Evolutionary conservation across 106 monocot species (phyloP).

Genomic region (Platanthera zijinensis): DNA sequence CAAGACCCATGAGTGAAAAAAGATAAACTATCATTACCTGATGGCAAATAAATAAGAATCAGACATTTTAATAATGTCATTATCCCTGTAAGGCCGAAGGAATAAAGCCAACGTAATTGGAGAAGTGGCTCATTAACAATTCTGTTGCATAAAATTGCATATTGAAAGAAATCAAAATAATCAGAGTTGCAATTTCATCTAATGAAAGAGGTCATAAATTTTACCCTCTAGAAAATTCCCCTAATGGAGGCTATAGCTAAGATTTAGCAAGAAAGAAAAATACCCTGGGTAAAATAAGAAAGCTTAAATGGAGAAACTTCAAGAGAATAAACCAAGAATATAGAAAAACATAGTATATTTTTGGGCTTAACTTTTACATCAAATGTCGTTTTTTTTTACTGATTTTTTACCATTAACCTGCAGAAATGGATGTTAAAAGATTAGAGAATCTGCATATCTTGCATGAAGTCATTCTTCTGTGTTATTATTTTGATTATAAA

Average conservation of each 20-base stretch:
- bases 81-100: background rate
- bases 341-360: background rate
- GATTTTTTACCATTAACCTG: background rate
- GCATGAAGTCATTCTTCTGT: no score
- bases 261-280: background rate
- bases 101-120: background rate
- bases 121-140: background rate
- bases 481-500: no score
- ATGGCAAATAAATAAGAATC: constrained; percentile 16
- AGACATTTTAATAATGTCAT: background rate
- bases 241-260: background rate
- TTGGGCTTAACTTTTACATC: background rate
- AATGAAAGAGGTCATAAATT: background rate
- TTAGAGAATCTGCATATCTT: no score
- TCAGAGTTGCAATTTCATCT: background rate
- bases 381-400: background rate
- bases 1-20: constrained; percentile 67
- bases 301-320: background rate
- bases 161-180: background rate
- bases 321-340: background rate
- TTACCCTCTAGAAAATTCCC: background rate
- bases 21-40: constrained; percentile 49
- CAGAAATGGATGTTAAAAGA: no score
- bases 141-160: background rate
- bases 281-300: background rate